Base-by-base conservation (phyloP, 345 rosid species). In the Rubroshorea leprosula region DNA sequence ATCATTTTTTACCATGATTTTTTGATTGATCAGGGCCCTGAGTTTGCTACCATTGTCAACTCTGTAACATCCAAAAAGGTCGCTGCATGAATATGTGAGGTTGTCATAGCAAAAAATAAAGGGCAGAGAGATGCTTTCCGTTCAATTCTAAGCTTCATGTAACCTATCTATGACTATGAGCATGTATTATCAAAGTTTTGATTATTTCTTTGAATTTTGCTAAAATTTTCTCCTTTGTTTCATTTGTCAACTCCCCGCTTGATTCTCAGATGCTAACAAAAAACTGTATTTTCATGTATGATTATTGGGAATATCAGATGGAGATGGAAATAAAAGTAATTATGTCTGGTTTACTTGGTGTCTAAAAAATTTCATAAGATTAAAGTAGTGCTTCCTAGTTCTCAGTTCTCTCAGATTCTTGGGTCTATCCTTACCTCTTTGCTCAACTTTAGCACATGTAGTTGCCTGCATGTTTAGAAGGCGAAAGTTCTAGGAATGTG, bases 31-130 rank as follows among this genome's bases (percentile, higher is more conserved):
- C 81, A 93, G 99, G 99, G 99, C 39, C 88, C 92, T 0, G 96
- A 93, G 78, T 93, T 93, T 68, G 97, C 97, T 10, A 78, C 87
- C 68, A 93, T 93, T 60, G 72, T 89, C 82, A 93, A 93, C 76
- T 89, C 95, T 13, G 92, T 79, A 68, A 87, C 86, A 51, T 75
- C 85, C 12, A 89, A 89, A 85, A 93, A 85, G 79, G 94, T 87
- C 63, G 80, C 89, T 53, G 97, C 90, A 44, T 93, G 73, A 89
- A 74, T 64, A 9, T 39, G 31, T 13, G 12, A 10, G 43, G 22
- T 25, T 4, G 16, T 19, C 49, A 47, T n/a, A 5, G 21, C 12
- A 12, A 31, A n/a, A n/a, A 60, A 49, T 29, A 49, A 49, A 49
- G 63, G 47, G 17, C 21, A 48, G 38, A 31, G 47, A 21, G 27